Conservation (phyloP, 2,329 filamentous ascomycete species). For the Fusarium humuli region DNA sequence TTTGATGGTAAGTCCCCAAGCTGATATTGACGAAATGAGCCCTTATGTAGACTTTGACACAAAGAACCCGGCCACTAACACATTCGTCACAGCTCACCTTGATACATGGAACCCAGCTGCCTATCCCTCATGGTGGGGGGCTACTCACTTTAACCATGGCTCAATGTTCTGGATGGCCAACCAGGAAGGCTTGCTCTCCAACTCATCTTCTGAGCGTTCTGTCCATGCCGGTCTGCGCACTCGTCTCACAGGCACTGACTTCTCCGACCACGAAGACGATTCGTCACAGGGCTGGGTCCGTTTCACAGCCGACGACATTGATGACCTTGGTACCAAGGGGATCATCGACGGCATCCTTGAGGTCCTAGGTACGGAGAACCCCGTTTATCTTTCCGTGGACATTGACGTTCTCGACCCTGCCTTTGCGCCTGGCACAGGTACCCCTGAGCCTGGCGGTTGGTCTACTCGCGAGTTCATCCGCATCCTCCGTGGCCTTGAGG, state of each 20-base stretch:
- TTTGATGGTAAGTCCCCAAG: slow-evolving; percentile 65
- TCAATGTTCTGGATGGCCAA: slow-evolving; percentile 92
- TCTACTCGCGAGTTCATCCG: slow-evolving; percentile 88
- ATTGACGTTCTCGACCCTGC: slow-evolving; percentile 87
- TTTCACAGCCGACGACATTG: slow-evolving; percentile 85
- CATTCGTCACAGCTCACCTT: slow-evolving; percentile 65
- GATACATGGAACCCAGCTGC: slow-evolving; percentile 88
- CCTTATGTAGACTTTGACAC: not conserved
- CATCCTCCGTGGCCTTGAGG: slow-evolving; percentile 84
- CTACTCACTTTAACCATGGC: slow-evolving; percentile 82
- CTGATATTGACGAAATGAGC: too few species aligned
- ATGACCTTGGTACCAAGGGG: slow-evolving; percentile 79
- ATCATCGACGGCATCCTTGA: slow-evolving; percentile 77
- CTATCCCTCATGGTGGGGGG: slow-evolving; percentile 80
- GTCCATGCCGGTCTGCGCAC: slow-evolving; percentile 89
- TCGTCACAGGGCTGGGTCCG: slow-evolving; percentile 81
- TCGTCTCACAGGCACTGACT: slow-evolving; percentile 74
- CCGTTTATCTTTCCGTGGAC: slow-evolving; percentile 83
- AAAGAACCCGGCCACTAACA: slow-evolving; percentile 1
- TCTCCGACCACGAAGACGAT: slow-evolving; percentile 77
- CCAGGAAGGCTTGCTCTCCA: slow-evolving; percentile 81
- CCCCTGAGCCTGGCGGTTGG: slow-evolving; percentile 91
- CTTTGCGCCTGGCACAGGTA: slow-evolving; percentile 79
- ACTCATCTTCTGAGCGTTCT: slow-evolving; percentile 73
- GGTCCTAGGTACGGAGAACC: slow-evolving; percentile 78